A percentile compares a stretch with the other conserved stretches of the same genome.
phyloP scores from a whole-genome alignment of 306 rosid genomes.

The Pterocarpus santalinus region DNA sequence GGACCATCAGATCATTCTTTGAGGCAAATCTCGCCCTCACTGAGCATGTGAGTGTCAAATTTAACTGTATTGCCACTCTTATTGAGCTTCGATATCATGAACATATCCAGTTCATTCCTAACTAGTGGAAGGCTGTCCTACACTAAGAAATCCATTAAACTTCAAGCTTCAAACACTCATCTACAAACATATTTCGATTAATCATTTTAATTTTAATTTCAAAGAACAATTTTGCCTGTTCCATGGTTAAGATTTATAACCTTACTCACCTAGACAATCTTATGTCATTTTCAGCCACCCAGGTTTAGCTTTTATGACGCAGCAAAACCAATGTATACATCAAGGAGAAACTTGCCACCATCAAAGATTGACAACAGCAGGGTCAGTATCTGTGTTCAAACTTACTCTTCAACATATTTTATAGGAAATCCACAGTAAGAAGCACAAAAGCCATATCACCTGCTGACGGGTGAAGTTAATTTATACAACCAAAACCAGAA shows the following conservation, averaged over 20 bases:
- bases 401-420: constrained; percentile 12
- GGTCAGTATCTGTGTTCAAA: constrained; percentile 59
- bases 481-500: neutral
- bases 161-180: constrained; percentile 16
- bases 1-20: constrained; percentile 95
- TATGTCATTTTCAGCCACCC: constrained; percentile 73
- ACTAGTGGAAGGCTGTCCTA: neutral
- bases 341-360: constrained; percentile 97
- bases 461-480: neutral
- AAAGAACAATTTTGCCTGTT: constrained; percentile 23
- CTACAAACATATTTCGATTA: constrained; percentile 19
- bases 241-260: constrained; percentile 10
- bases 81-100: constrained; percentile 30
- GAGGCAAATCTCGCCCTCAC: constrained; percentile 96
- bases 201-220: constrained; percentile 24
- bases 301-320: constrained; percentile 89
- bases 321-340: constrained; percentile 86
- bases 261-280: constrained; percentile 44
- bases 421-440: constrained; percentile 7
- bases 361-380: constrained; percentile 84
- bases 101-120: constrained; percentile 13
- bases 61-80: constrained; percentile 23
- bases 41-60: constrained; percentile 71
- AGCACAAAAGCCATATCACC: constrained; percentile 19
- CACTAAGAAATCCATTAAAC: constrained; percentile 24